Percentiles rank a stretch among this genome's conserved stretches.
Conservation (phyloP, 768 basidiomycete species). For the Lyophyllum atratum region DNA sequence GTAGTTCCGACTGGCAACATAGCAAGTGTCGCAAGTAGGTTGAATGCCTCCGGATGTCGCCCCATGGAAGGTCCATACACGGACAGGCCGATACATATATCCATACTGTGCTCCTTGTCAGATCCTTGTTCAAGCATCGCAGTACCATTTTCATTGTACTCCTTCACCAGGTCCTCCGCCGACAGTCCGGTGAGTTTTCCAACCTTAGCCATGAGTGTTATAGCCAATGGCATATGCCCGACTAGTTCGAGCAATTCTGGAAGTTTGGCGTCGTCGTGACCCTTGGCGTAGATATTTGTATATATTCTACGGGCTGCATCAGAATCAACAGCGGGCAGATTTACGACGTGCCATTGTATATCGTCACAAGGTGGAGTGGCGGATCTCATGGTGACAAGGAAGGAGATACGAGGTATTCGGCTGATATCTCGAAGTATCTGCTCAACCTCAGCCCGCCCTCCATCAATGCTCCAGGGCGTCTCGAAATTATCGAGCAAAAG, state of each 20-base stretch:
- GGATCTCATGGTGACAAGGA: constrained; percentile 4
- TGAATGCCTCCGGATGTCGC: background rate
- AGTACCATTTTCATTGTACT: constrained; percentile 2
- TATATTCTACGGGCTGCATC: constrained; percentile 25
- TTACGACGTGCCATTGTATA: constrained; percentile 21
- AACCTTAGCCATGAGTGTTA: constrained; percentile 32
- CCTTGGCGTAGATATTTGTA: constrained; percentile 16
- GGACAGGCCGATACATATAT: constrained; percentile 10
- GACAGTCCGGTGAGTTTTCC: background rate
- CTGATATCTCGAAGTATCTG: background rate
- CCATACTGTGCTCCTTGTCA: constrained; percentile 7
- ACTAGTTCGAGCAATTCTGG: constrained; percentile 22
- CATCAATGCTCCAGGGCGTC: constrained; percentile 33
- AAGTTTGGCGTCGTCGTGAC: constrained; percentile 20
- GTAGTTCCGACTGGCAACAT: constrained; percentile 26
- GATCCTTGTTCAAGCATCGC: constrained; percentile 2
- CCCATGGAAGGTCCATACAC: constrained; percentile 3
- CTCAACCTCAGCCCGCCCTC: constrained; percentile 21
- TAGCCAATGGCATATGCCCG: constrained; percentile 32
- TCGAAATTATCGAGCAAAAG: constrained; percentile 43
- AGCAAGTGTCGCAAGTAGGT: constrained; percentile 19
- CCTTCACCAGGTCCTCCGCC: background rate
- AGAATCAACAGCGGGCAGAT: constrained; percentile 17
- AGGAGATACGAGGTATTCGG: constrained; percentile 13
- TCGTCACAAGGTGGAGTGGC: constrained; percentile 27